Base-by-base conservation (phyloP, 2,329 filamentous ascomycete species). In the Fusarium virguliforme region DNA sequence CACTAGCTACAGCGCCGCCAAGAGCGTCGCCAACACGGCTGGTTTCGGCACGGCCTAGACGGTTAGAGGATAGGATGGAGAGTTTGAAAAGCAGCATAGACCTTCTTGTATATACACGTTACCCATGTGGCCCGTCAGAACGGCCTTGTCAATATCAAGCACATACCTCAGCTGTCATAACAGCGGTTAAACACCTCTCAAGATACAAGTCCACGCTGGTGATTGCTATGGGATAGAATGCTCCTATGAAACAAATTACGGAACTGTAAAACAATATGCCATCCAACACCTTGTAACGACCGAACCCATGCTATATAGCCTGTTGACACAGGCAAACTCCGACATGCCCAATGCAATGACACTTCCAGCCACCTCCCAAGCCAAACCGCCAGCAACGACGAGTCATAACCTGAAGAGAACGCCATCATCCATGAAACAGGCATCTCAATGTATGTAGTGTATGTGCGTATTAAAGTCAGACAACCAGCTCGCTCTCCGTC, bases 11-110 rank as follows among this genome's bases (percentile, higher is more conserved):
- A 74, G 72, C 50, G 78, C 78, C 28, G 82, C 79, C 67, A 77
- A 81, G 58, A 80, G 68, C 40, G 81, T 85, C 55, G 74, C 75
- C 15, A 78, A 74, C 63, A 81, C 77, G 41, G 85, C 85, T 70
- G 85, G 86, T 8, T 82, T 87, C 66, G 85, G 86, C 30, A 82
- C 79, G 57, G 76, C 84, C 62, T 84, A 79, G 59, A 64, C 18
- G 30, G 51, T 38, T 38, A 35, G 35, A 53, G 24, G 40, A 38
- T 26, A 32, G 40, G 43, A 18, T 30, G 35, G 50, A 38, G n/a
- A 40, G 37, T 40, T 30, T 9, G 38, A 34, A 46, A 40, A 65
- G 41, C 37, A 71, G 34, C 28, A 51, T 58, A 58, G 48, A 28
- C 57, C 48, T 73, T 73, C 64, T 62, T 61, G 67, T 71, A 73